Evolutionary conservation across 2,329 filamentous ascomycete genomes (phyloP).

Genomic region (Paecilomyces dactylethromorphus): DNA sequence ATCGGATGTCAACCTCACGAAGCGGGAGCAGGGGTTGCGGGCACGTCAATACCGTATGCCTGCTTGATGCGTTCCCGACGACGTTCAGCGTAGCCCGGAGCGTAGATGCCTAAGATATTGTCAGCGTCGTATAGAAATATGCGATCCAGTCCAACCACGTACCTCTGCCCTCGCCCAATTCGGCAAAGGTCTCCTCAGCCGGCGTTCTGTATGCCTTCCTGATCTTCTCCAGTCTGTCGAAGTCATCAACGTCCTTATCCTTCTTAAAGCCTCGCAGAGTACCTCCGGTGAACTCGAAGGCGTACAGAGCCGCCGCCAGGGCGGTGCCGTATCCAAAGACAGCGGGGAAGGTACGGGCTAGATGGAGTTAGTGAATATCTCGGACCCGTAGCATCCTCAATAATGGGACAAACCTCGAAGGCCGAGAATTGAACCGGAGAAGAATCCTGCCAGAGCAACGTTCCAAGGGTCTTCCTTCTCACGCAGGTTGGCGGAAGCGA

Average conservation of each 20-base stretch:
- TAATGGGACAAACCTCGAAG: conserved; percentile 56
- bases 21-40: conserved; percentile 47
- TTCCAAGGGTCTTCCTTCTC: conserved; percentile 77
- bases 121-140: conserved; percentile 1
- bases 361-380: conserved; percentile 8
- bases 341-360: conserved; percentile 61
- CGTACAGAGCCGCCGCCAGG: conserved; percentile 53
- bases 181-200: conserved; percentile 69
- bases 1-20: conserved; percentile 23
- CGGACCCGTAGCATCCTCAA: background rate
- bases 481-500: conserved; percentile 75
- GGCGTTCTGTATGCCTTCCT: conserved; percentile 69
- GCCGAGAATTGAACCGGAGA: conserved; percentile 66
- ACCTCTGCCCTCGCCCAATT: conserved; percentile 86
- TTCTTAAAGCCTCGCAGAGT: conserved; percentile 49
- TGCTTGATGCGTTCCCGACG: conserved; percentile 74
- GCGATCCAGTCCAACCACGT: conserved; percentile 23
- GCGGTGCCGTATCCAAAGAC: conserved; percentile 62
- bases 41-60: conserved; percentile 81
- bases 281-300: conserved; percentile 64
- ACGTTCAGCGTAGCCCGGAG: conserved; percentile 77
- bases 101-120: conserved; percentile 60
- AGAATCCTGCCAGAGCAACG: conserved; percentile 67
- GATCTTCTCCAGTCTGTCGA: conserved; percentile 66
- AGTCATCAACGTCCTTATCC: conserved; percentile 61